Base-by-base conservation (phyloP, 2,329 filamentous ascomycete genomes). In the Diaporthe sp. region DNA sequence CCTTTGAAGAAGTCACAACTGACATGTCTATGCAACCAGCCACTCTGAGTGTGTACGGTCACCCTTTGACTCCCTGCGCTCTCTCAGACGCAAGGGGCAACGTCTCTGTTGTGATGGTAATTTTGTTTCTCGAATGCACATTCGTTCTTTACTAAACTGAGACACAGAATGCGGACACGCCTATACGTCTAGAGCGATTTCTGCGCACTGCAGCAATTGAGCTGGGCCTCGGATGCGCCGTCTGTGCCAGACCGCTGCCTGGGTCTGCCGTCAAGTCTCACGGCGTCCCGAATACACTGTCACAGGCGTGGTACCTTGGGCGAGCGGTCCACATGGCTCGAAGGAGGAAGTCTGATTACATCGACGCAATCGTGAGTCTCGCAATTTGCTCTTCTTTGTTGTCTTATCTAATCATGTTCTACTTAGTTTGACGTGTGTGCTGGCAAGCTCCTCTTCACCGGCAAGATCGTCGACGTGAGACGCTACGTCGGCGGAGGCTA, bases 381-480 rank as follows among this genome's bases (percentile, higher is more conserved):
- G 15, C 44, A 39, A 42, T 79, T 19, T 71, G 76, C 49, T 70
- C 76, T 5, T 84, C n/a, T 81, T 39, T 25, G 4, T 60, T n/a
- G 57, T 25, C 22, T 60, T n/a, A 2, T 39, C 57, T 60, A 60
- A 60, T 7, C 28, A 58, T 13, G 25, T 15, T 60, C 22, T 58
- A 1, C 12, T 12, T 17, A 42, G 57, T 42, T 61, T 8, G 57
- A 39, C 5, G 22, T 42, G 5, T 39, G 57, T 22, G 81, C 81
- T 31, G 84, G 84, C 58, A 82, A 82, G 51, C 76, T 85, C 0
- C 80, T 86, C 1, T 86, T 83, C 57, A 83, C 81, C 0, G 84
- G 85, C 28, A 86, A 86, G 74, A 84, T 86, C n/a, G 57, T 84
- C 34, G 83, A 85, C 55, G 84, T 86, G 1, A 79, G 79, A n/a